Evolutionary conservation across 495 filamentous ascomycete genomes (phyloP).

Genomic region (Neurospora tetraspora): DNA sequence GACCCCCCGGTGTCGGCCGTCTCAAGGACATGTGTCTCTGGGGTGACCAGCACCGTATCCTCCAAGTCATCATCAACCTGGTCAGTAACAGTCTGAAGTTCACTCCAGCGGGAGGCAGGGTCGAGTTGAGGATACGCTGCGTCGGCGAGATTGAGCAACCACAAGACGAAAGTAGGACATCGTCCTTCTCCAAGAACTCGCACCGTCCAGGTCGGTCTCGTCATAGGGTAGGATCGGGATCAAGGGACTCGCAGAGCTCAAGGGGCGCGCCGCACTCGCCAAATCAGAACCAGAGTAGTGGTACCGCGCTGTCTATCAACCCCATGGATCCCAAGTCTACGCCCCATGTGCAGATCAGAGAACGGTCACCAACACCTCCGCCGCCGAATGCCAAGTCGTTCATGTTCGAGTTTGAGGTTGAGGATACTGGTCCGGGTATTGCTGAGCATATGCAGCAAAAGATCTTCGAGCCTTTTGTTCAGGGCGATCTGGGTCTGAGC

Average conservation of each 20-base stretch:
- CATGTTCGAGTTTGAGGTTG: slow-evolving; percentile 76
- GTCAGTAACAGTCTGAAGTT: slow-evolving; percentile 92
- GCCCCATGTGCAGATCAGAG: slow-evolving; percentile 38
- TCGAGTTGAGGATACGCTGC: slow-evolving; percentile 65
- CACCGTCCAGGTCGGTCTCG: slow-evolving; percentile 27
- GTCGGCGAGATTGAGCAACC: slow-evolving; percentile 42
- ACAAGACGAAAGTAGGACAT: slow-evolving; percentile 34
- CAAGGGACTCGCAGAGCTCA: slow-evolving; percentile 37
- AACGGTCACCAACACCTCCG: slow-evolving; percentile 52
- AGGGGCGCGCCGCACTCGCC: slow-evolving; percentile 19
- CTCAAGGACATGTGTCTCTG: slow-evolving; percentile 67
- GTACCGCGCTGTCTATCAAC: slow-evolving; percentile 49
- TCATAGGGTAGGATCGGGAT: slow-evolving; percentile 37
- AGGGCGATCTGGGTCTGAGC: slow-evolving; percentile 78
- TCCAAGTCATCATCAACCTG: slow-evolving; percentile 87
- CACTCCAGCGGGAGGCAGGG: slow-evolving; percentile 66
- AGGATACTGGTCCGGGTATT: slow-evolving; percentile 89
- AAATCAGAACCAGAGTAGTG: slow-evolving; percentile 18
- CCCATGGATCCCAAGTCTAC: slow-evolving; percentile 43
- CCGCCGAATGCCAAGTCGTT: slow-evolving; percentile 47
- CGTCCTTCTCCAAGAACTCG: slow-evolving; percentile 39
- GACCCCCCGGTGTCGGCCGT: slow-evolving; percentile 50
- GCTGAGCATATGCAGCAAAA: slow-evolving; percentile 61
- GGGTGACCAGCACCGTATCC: slow-evolving; percentile 83
- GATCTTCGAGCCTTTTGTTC: slow-evolving; percentile 91